Evolutionary conservation across 2,329 filamentous ascomycete species (phyloP), one percentile per base, ranked within the genome.

Genomic region (Talaromyces marneffei): DNA sequence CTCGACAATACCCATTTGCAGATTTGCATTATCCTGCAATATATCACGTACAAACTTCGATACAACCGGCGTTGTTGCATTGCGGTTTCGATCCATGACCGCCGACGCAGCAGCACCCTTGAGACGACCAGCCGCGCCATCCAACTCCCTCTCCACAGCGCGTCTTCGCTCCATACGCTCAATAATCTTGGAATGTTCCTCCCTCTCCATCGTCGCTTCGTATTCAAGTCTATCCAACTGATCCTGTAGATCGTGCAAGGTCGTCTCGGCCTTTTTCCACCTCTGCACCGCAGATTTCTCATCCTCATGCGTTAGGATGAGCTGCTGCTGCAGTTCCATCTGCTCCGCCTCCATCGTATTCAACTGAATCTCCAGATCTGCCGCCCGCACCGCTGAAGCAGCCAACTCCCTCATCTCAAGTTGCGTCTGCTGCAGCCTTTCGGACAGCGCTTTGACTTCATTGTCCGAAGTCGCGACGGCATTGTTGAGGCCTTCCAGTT

Each of bases 11-110:
- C 92, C 92, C 65, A 94, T 83, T 73, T 99, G 94, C 48, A 99
- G 79, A 67, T 91, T 96, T 9, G 92, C 91, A 71, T 99, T 99
- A 74, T 99, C 94, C 69, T 96, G 88, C 18, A 99, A 80, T 60
- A 99, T 90, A 72, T 97, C 94, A 67, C 92, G 91, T 60, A 99
- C 94, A 68, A 99, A 97, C 71, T 95, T 91, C 20, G 91, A 92
- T n/a, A 97, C 91, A 39, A 96, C 91, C 14, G 57, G 57, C 29
- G 61, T 29, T 64, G 81, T 85, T 9, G 84, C 82, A 60, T 78
- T 79, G 66, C 84, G 83, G 31, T 83, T 81, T 3, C 83, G 81
- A 3, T 82, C 82, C 42, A 89, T 77, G 4, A 55, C 52, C 2
- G 86, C 85, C 66, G 86, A 88, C 29, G 83, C 82, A 0, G 88